Evolutionary conservation across 768 basidiomycete genomes (phyloP), one percentile per base, ranked within the genome.

Genomic region (Auricularia sp.): DNA sequence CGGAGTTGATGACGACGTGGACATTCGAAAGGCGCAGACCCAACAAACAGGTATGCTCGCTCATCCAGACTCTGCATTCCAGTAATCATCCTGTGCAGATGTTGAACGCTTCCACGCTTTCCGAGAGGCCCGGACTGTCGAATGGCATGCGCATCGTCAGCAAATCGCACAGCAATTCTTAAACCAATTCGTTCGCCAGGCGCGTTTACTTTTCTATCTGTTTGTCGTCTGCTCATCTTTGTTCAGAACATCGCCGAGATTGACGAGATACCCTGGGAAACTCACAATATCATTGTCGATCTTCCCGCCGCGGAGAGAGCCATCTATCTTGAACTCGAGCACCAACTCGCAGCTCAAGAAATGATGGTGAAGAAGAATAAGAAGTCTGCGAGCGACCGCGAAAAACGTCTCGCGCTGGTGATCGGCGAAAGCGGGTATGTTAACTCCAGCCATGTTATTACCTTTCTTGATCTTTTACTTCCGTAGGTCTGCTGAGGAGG

Each of bases 21-120:
- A 94, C 72, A 88, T 83, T 89, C 61, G 91, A 91, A 78, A 91
- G 88, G 70, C 85, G 93, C 84, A 84, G 61, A 79, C 86, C 59
- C 93, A 96, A 65, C 88, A 90, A 72, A 97, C 95, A 23, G 87
- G 91, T 88, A 73, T 65, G 78, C 70, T 61, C 64, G 6, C 14
- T 33, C 6, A 62, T 51, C n/a, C 33, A 56, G 29, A 34, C 67
- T 18, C 0, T 10, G 43, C 39, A 21, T 54, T 44, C 29, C 29
- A 61, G 66, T 76, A n/a, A 77, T 62, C 44, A 4, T 51, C 39
- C 18, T 64, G 39, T 68, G 29, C 68, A 93, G 90, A 84, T 65
- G 93, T 89, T 62, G 95, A 98, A 74, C 84, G 86, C 67, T 98
- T 98, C 81, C 93, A 97, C 73, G 94, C 94, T 1, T 98, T 93